Evolutionary conservation across 257 asterid species (phyloP), one percentile per base, ranked within the genome.

Genomic region (Ehretia macrophylla): DNA sequence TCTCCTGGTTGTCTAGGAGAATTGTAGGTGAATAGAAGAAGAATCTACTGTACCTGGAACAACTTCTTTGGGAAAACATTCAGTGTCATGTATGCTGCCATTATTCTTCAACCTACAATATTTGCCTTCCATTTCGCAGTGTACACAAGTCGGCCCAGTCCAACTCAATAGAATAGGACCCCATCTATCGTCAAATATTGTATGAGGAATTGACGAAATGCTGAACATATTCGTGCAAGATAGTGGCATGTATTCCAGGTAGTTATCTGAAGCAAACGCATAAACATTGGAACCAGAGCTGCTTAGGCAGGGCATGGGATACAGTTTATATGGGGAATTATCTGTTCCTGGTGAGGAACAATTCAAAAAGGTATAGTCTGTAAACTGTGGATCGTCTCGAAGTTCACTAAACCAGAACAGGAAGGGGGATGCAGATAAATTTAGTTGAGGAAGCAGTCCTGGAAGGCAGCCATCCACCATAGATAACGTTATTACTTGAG

Each of bases 111-210:
- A 58, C 68, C 77, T 55, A 20, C 80, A 70, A 55, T 20, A 50
- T 60, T 59, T 37, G 17, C 71, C 68, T 58, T 66, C 19, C 1
- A 17, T 63, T 71, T 64, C 75, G 48, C 81, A 75, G 20, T 47
- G 22, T 17, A 72, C 69, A 64, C 77, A 75, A 64, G 53, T 55
- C 5, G 75, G 77, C 52, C 65, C 45, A 17, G 12, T 1, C 47
- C 47, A 42, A 42, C 11, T 42, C 47, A 42, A 10, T 4, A 2
- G 47, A 42, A 42, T 3, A 42, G 47, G 11, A 42, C 11, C 12
- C n/a, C n/a, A n/a, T 42, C 47, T 3, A 42, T 10, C 8, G 47
- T 42, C 8, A 42, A 42, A 42, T 42, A 42, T 4, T 42, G 3
- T 3, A 42, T 10, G 8, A 42, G 47, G 16, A 42, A 42, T 4